Evolutionary conservation across 805 yeast species (phyloP).

Genomic region (Saccharomycopsis javanensis): DNA sequence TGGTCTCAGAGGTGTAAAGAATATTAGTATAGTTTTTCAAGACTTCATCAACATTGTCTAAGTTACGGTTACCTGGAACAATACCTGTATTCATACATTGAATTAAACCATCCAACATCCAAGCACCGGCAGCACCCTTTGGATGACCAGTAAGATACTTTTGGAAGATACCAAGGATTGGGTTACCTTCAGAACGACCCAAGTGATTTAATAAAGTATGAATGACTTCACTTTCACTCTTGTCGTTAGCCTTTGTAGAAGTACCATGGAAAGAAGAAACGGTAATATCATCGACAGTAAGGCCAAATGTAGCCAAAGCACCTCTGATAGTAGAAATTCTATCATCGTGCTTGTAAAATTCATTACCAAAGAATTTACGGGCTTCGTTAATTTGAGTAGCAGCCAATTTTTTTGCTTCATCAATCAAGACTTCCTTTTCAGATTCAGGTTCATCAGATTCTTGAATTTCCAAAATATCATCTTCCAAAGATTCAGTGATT

Average conservation of each 20-base stretch:
- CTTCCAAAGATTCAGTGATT: conserved; percentile 61
- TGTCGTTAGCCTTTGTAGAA: conserved; percentile 95
- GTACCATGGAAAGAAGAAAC: conserved; percentile 99
- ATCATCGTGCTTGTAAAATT: conserved; percentile 83
- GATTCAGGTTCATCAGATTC: conserved; percentile 43
- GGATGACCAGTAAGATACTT: conserved; percentile 99
- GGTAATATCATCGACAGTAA: conserved; percentile 88
- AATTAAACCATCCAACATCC: conserved; percentile 98
- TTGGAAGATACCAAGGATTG: conserved; percentile 97
- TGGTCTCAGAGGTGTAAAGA: conserved; percentile 86
- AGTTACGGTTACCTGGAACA: conserved; percentile 98
- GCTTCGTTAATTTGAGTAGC: conserved; percentile 78
- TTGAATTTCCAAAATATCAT: conserved; percentile 53
- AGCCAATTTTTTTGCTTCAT: conserved; percentile 80
- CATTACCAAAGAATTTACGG: conserved; percentile 90
- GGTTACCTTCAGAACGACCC: conserved; percentile 97
- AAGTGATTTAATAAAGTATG: conserved; percentile 88
- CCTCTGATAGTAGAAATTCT: conserved; percentile 97
- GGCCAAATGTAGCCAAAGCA: conserved; percentile 86
- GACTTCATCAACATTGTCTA: conserved; percentile 84
- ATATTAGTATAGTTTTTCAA: conserved; percentile 81
- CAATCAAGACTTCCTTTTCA: conserved; percentile 46
- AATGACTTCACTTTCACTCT: conserved; percentile 91
- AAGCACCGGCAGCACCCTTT: conserved; percentile 99
- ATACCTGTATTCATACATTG: conserved; percentile 88